Percentiles rank a stretch among this genome's conserved stretches.
Evolutionary conservation across 306 rosid species (phyloP).

Genomic region (Erythrophleum fordii): DNA sequence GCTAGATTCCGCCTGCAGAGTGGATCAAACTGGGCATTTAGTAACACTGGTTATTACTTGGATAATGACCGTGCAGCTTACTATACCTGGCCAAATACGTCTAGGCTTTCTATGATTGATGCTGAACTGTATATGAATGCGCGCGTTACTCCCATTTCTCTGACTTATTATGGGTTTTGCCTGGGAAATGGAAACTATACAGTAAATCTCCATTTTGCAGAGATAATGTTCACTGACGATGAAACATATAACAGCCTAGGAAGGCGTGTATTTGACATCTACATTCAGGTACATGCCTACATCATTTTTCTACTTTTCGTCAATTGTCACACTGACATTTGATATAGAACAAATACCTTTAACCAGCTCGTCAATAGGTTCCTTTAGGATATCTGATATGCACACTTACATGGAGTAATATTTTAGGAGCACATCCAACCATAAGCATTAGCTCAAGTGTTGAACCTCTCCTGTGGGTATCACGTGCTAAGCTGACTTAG

Average conservation of each 20-base stretch:
- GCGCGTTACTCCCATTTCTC: slow-evolving; percentile 67
- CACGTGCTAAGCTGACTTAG: background rate
- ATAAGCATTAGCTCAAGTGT: background rate
- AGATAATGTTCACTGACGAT: slow-evolving; percentile 43
- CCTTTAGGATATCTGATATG: background rate
- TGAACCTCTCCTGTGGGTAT: background rate
- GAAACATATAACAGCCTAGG: slow-evolving; percentile 50
- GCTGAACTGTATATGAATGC: slow-evolving; percentile 56
- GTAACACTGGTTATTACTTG: slow-evolving; percentile 56
- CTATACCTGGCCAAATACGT: background rate
- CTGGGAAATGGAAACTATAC: slow-evolving; percentile 59
- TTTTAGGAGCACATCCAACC: background rate
- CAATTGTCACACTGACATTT: background rate
- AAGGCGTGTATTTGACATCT: slow-evolving; percentile 60
- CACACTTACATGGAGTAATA: background rate
- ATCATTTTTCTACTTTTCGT: background rate
- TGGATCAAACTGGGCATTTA: slow-evolving; percentile 54
- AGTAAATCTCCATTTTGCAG: slow-evolving; percentile 57
- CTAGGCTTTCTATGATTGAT: slow-evolving; percentile 24
- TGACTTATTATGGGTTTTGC: slow-evolving; percentile 67
- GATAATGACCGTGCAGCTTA: background rate
- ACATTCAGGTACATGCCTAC: slow-evolving; percentile 52
- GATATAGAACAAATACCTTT: background rate
- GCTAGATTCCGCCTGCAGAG: background rate
- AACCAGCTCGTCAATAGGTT: slow-evolving; percentile 5